These are phyloP conservation scores for Arabidopsis suecica DNA, from an alignment of 345 rosid genomes.

Conservation along the genomic window DNA sequence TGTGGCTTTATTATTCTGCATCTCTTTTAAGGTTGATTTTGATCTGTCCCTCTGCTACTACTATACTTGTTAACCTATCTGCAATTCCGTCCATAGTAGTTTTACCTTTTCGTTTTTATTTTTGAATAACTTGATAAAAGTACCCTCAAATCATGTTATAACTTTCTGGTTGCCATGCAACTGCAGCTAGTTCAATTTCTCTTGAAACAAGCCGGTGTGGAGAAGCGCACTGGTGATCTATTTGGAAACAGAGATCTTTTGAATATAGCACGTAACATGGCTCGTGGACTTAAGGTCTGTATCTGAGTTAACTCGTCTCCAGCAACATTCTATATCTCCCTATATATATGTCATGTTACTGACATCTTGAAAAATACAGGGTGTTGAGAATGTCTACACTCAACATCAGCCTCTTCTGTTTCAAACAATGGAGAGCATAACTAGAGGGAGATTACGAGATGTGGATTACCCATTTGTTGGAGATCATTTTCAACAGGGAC, in stretches of 20 bases:
- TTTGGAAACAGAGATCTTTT: slow-evolving; percentile 93
- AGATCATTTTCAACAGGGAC: slow-evolving; percentile 94
- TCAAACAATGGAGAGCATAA: slow-evolving; percentile 94
- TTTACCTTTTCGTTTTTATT: neutral
- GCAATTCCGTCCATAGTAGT: neutral
- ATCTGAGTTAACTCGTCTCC: slow-evolving; percentile 23
- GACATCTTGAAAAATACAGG: slow-evolving; percentile 51
- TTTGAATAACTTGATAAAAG: slow-evolving; percentile 16
- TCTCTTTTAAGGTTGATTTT: slow-evolving; percentile 5
- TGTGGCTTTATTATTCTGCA: slow-evolving; percentile 3
- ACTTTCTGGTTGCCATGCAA: slow-evolving; percentile 42
- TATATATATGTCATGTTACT: slow-evolving; percentile 5
- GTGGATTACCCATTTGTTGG: slow-evolving; percentile 94
- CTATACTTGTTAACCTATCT: neutral
- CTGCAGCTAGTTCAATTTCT: slow-evolving; percentile 94
- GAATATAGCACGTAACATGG: slow-evolving; percentile 99
- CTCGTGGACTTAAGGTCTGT: slow-evolving; percentile 96
- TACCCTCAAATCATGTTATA: slow-evolving; percentile 2
- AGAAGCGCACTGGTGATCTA: slow-evolving; percentile 93
- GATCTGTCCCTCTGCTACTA: slow-evolving; percentile 14
- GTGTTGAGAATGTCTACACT: slow-evolving; percentile 96
- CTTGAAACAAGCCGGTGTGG: slow-evolving; percentile 94
- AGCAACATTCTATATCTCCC: slow-evolving; percentile 16
- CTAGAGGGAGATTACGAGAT: slow-evolving; percentile 89
- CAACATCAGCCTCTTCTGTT: slow-evolving; percentile 97